phyloP scores from a whole-genome alignment of 345 rosid genomes.

The Cardamine resedifolia region DNA sequence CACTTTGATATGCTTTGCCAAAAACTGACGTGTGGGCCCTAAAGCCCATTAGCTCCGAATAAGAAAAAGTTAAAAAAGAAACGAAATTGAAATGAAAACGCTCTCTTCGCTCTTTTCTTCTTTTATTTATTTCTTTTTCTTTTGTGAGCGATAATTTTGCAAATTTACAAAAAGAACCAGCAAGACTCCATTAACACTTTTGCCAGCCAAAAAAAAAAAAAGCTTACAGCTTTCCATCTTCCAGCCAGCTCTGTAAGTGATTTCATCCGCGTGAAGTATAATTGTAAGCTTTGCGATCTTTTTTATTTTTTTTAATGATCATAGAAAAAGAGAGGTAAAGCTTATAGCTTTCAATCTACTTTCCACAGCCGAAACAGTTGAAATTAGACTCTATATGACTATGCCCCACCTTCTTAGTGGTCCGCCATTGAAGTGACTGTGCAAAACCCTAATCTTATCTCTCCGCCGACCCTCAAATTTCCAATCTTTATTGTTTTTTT shows the following conservation, averaged over 20 bases:
- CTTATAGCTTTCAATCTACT: constrained; percentile 21
- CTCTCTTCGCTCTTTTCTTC: constrained; percentile 5
- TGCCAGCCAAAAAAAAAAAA: constrained; percentile 22
- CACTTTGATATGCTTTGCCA: constrained; percentile 32
- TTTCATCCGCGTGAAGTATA: constrained; percentile 20
- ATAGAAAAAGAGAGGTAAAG: constrained; percentile 10
- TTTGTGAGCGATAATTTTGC: neutral
- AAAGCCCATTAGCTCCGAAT: constrained; percentile 36
- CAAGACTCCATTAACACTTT: constrained; percentile 37
- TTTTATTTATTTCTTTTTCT: neutral
- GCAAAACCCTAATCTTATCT: constrained; percentile 37
- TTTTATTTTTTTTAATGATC: neutral
- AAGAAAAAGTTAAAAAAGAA: neutral
- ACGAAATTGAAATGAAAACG: constrained; percentile 17
- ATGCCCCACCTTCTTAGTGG: constrained; percentile 43
- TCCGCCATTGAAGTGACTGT: constrained; percentile 40
- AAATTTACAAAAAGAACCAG: constrained; percentile 21
- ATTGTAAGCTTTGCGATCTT: constrained; percentile 8
- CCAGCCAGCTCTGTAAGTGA: constrained; percentile 26
- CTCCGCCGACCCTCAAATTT: constrained; percentile 31
- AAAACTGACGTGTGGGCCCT: constrained; percentile 37
- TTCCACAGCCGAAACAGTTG: constrained; percentile 37
- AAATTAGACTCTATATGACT: constrained; percentile 8
- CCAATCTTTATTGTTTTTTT: constrained; percentile 10
- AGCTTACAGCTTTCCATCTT: constrained; percentile 32